phyloP scores from a whole-genome alignment of 257 asterid species.

The Salvia splendens region DNA sequence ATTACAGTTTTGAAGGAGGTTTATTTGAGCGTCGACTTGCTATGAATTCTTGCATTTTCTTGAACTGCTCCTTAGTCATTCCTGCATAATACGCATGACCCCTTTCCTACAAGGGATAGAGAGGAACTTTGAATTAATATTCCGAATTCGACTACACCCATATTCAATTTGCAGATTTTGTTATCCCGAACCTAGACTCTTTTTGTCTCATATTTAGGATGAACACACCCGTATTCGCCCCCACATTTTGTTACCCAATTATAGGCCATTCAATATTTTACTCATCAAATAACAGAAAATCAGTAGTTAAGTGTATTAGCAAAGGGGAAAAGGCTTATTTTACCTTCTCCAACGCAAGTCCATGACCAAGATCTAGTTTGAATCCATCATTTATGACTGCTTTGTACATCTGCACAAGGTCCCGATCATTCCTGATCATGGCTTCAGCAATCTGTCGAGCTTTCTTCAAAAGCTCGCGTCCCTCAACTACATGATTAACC shows the following conservation, averaged over 20 bases:
- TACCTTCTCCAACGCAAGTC: conserved; percentile 93
- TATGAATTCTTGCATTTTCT: conserved; percentile 91
- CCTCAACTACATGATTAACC: conserved; percentile 88
- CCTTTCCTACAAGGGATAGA: conserved; percentile 64
- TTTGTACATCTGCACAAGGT: conserved; percentile 77
- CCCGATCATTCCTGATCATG: conserved; percentile 81
- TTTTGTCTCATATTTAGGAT: background rate
- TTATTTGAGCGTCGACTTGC: conserved; percentile 66
- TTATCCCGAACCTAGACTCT: background rate
- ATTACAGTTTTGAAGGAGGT: conserved; percentile 65
- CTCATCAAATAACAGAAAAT: background rate
- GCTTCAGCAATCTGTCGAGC: conserved; percentile 78
- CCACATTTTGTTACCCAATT: too few relatives aligned
- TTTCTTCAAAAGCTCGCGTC: conserved; percentile 64
- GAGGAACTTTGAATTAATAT: conserved; percentile 12
- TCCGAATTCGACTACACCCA: background rate
- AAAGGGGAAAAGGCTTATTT: conserved; percentile 6
- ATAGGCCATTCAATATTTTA: background rate
- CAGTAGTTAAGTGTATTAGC: background rate
- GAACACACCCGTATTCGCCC: too few relatives aligned
- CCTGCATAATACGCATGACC: conserved; percentile 77
- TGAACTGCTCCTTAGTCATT: conserved; percentile 87
- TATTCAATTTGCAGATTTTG: background rate
- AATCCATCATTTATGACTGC: conserved; percentile 85
- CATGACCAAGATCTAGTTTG: conserved; percentile 66